These are phyloP conservation scores for Gonium pectorale DNA, from an alignment of 139 green algal genomes.

Conservation along the genomic window DNA sequence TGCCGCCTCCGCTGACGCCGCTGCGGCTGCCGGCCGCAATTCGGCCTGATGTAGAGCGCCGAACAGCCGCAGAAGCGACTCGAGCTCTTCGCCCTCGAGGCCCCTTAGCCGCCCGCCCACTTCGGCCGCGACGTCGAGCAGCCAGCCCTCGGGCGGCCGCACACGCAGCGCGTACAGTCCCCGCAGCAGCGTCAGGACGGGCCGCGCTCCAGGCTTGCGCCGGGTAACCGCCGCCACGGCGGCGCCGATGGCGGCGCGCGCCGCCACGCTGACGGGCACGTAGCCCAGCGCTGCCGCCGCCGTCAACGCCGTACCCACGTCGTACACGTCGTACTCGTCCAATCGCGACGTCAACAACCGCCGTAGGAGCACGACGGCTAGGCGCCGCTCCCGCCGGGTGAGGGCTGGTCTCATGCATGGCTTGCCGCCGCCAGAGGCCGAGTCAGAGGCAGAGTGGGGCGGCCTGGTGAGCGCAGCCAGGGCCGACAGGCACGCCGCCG, in stretches of 20 bases:
- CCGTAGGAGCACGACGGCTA: slow-evolving; percentile 8
- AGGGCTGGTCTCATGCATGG: not conserved
- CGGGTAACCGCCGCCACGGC: not conserved
- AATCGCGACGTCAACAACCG: not conserved
- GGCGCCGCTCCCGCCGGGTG: no score
- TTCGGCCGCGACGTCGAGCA: not conserved
- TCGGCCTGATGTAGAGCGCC: no score
- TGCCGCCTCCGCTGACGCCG: not conserved
- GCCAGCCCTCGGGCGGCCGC: not conserved
- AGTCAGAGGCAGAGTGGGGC: no score
- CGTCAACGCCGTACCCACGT: not conserved
- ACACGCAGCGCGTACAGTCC: not conserved
- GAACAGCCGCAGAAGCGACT: slow-evolving; percentile 15
- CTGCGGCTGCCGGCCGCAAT: not conserved
- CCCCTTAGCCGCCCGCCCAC: not conserved
- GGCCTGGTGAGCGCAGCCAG: no score
- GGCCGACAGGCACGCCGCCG: not conserved
- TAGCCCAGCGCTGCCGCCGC: slow-evolving; percentile 8
- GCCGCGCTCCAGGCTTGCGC: not conserved
- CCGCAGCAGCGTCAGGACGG: not conserved
- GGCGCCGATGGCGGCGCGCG: not conserved
- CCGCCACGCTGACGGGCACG: not conserved
- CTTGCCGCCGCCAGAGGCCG: not conserved
- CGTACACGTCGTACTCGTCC: not conserved
- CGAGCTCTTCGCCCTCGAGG: not conserved